Evolutionary conservation across 2,329 filamentous ascomycete genomes (phyloP).

Genomic region (Trichoderma sp.): DNA sequence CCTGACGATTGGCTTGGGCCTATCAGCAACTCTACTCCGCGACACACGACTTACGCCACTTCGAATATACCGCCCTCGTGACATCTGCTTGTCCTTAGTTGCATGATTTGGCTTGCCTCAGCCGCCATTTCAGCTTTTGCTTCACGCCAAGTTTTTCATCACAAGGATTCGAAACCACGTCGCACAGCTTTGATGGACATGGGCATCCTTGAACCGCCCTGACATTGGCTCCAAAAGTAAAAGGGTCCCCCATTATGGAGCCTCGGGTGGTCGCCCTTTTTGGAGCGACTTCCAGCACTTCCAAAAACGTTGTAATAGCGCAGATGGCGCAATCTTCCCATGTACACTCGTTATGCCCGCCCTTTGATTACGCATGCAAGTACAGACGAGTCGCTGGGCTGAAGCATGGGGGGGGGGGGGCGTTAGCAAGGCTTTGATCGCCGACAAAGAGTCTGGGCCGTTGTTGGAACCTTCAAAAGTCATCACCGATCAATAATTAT

Average conservation of each 20-base stretch:
- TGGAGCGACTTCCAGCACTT: constrained; percentile 19
- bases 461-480: neutral
- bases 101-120: neutral
- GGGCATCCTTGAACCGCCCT: constrained; percentile 5
- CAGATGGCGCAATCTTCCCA: constrained; percentile 20
- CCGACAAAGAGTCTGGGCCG: neutral
- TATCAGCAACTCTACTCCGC: neutral
- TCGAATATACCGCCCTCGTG: neutral
- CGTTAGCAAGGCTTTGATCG: neutral
- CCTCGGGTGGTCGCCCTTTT: constrained; percentile 19
- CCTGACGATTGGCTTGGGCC: neutral
- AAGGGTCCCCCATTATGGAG: constrained; percentile 10
- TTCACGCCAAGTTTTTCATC: neutral
- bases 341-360: constrained; percentile 18
- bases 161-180: neutral
- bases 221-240: neutral
- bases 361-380: neutral
- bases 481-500: neutral
- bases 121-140: neutral
- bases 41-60: constrained; percentile 2
- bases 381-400: constrained; percentile 5
- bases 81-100: neutral
- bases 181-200: neutral
- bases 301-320: constrained; percentile 19
- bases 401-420: neutral